A percentile compares a stretch with the other conserved stretches of the same genome.
Conservation (phyloP, 352 stramenopile species). For the Phytophthora pistaciae region DNA sequence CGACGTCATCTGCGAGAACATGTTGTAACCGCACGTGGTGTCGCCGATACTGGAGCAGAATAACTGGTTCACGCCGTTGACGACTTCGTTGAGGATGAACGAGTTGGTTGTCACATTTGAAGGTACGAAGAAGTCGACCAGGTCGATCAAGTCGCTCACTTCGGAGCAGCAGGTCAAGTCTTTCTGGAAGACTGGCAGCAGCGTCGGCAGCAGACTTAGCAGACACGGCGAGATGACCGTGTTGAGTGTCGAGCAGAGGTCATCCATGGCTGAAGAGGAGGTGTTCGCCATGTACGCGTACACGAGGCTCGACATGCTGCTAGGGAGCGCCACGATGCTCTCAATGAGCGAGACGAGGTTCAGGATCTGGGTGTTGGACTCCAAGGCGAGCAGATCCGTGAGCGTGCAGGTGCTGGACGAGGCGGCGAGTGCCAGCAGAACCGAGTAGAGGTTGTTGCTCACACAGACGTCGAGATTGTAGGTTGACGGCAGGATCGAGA, state of each 20-base stretch:
- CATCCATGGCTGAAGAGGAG: constrained; percentile 39
- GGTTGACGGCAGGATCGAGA: constrained; percentile 41
- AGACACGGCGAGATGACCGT: constrained; percentile 48
- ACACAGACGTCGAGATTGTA: constrained; percentile 54
- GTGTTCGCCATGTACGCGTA: constrained; percentile 55
- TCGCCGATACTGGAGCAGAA: constrained; percentile 48
- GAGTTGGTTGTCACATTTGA: constrained; percentile 43
- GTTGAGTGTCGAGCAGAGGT: constrained; percentile 51
- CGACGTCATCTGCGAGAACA: constrained; percentile 53
- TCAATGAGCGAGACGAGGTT: constrained; percentile 34
- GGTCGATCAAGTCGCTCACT: constrained; percentile 54
- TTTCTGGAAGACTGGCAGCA: constrained; percentile 34
- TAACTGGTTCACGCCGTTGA: constrained; percentile 58
- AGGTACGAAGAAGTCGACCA: constrained; percentile 55
- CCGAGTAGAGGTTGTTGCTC: constrained; percentile 47
- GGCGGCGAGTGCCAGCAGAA: constrained; percentile 36
- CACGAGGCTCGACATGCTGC: constrained; percentile 43
- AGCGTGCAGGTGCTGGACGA: constrained; percentile 41
- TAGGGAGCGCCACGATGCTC: constrained; percentile 43
- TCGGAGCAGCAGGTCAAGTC: constrained; percentile 55
- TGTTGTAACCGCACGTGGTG: constrained; percentile 45
- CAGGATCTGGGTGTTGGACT: constrained; percentile 38
- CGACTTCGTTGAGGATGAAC: constrained; percentile 56
- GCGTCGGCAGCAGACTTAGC: constrained; percentile 34
- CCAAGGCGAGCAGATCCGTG: constrained; percentile 35